A percentile compares a stretch with the other conserved stretches of the same genome.
phyloP scores from a whole-genome alignment of 768 basidiomycete species.

The Chlorophyllum brunneum region DNA sequence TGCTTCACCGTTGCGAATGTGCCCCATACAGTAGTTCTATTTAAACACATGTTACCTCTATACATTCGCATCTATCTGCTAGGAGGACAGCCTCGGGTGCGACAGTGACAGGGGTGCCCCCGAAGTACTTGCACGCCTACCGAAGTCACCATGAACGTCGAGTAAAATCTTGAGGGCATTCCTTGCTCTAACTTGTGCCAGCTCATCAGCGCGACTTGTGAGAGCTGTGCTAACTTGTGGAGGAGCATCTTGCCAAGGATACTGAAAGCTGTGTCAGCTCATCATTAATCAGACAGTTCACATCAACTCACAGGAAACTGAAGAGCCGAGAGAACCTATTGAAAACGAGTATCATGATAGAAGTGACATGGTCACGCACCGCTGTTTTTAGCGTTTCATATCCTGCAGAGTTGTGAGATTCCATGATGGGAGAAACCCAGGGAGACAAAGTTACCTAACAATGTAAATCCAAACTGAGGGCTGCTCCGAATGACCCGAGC shows the following conservation, averaged over 20 bases:
- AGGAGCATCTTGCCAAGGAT: constrained; percentile 74
- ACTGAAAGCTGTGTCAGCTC: constrained; percentile 42
- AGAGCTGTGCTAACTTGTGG: constrained; percentile 67
- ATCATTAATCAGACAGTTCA: constrained; percentile 20
- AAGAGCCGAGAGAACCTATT: constrained; percentile 10
- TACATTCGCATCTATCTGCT: constrained; percentile 14
- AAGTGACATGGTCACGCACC: constrained; percentile 30
- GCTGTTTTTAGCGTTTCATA: constrained; percentile 44
- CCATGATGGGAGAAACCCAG: constrained; percentile 16
- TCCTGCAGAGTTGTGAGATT: constrained; percentile 21
- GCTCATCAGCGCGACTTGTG: constrained; percentile 71
- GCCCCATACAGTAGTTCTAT: constrained; percentile 18
- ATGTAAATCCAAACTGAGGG: constrained; percentile 92
- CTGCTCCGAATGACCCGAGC: constrained; percentile 87
- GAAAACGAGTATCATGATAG: constrained; percentile 8
- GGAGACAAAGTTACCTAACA: constrained; percentile 46
- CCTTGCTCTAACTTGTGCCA: constrained; percentile 85
- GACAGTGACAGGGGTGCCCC: constrained; percentile 36
- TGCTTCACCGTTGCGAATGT: constrained; percentile 8
- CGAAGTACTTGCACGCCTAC: constrained; percentile 47
- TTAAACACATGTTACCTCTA: constrained; percentile 14
- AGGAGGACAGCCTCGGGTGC: constrained; percentile 34
- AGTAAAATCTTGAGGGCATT: constrained; percentile 92
- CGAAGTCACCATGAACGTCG: constrained; percentile 90
- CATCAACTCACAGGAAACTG: constrained; percentile 44